A percentile compares a stretch with the other conserved stretches of the same genome.
phyloP scores from a whole-genome alignment of 2,329 filamentous ascomycete species.

The Exserohilum turcica region DNA sequence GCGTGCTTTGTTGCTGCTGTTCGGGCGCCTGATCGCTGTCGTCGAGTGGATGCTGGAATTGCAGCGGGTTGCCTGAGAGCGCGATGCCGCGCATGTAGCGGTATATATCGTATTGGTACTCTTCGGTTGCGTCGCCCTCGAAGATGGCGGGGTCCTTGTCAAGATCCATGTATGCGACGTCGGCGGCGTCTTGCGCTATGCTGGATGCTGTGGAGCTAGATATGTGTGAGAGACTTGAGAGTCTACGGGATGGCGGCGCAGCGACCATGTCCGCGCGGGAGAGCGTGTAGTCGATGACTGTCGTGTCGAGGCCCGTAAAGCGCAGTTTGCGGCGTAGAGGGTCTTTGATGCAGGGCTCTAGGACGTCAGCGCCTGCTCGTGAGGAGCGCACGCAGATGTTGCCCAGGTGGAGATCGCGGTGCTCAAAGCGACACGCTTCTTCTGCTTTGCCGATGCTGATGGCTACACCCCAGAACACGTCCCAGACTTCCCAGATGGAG shows the following conservation, averaged over 20 bases:
- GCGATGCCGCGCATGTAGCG: conserved; percentile 57
- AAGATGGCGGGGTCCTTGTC: conserved; percentile 53
- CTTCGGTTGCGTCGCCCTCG: conserved; percentile 52
- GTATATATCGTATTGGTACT: conserved; percentile 64
- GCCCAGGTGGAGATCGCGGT: conserved; percentile 69
- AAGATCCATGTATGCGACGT: conserved; percentile 55
- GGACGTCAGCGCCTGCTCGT: conserved; percentile 30
- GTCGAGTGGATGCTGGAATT: conserved; percentile 8
- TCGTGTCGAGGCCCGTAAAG: conserved; percentile 63
- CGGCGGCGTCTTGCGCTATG: conserved; percentile 6
- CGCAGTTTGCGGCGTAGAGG: conserved; percentile 51
- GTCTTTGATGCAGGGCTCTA: conserved; percentile 41
- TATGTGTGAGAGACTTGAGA: conserved; percentile 18
- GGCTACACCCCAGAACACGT: conserved; percentile 71
- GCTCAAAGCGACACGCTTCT: conserved; percentile 65
- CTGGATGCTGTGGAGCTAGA: conserved; percentile 3
- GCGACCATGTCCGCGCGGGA: conserved; percentile 61
- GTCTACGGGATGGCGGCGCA: conserved; percentile 12
- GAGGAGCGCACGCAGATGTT: conserved; percentile 63
- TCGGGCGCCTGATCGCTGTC: neutral
- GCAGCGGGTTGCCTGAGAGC: conserved; percentile 52
- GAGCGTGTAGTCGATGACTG: conserved; percentile 71
- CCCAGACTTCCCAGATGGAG: conserved; percentile 58
- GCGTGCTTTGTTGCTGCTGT: conserved; percentile 18
- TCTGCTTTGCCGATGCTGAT: conserved; percentile 66